Conservation (phyloP, 2,329 filamentous ascomycete species). For the Chaetothyriales sp. region DNA sequence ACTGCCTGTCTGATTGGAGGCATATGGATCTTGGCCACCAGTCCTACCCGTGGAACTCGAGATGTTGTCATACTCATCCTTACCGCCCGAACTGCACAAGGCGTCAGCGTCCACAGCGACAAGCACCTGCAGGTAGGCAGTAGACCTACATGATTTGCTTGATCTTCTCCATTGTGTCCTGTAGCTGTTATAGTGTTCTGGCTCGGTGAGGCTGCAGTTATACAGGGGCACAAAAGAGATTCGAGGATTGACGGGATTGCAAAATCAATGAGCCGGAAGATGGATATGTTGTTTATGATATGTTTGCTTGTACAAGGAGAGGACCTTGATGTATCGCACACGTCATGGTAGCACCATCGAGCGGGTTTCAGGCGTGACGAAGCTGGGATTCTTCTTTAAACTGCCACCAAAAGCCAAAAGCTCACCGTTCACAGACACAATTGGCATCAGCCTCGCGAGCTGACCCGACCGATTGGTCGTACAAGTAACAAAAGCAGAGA, state of each 20-base stretch:
- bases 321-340: not conserved
- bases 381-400: not conserved
- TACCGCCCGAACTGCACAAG: conserved; percentile 2
- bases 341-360: not conserved
- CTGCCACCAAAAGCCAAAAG: not conserved
- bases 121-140: not conserved
- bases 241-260: not conserved
- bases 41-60: conserved; percentile 2
- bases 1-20: not conserved
- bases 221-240: not conserved
- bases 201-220: not conserved
- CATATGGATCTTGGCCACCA: conserved; percentile 14
- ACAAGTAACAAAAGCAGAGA: not conserved
- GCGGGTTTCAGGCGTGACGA: not conserved
- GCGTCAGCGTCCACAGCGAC: not conserved
- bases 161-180: conserved; percentile 16
- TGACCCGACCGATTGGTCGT: not conserved
- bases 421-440: not conserved
- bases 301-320: not conserved
- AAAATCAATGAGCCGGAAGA: not conserved
- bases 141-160: conserved; percentile 21
- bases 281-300: not conserved
- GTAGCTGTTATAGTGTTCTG: not conserved
- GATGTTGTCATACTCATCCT: conserved; percentile 1
- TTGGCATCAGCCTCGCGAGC: not conserved